Evolutionary conservation across 75 land plant species (phyloP), one percentile per base, ranked within the genome.

Genomic region (Pinus taeda): DNA sequence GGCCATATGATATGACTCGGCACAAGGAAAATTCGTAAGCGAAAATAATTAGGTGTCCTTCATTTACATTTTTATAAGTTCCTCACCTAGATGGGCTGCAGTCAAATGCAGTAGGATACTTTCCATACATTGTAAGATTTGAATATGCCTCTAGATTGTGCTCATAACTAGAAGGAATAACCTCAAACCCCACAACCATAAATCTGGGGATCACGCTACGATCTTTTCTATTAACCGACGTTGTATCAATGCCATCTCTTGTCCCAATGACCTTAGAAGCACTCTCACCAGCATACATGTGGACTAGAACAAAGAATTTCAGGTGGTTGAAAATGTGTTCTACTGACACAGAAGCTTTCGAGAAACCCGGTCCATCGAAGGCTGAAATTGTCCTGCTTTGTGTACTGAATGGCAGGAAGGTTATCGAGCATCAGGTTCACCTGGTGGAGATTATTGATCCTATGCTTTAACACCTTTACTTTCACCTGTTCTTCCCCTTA

Each of bases 121-220:
- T 84, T 84, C 73, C 82, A 74, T 87, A 82, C 79, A 81, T 84
- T 21, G 82, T 78, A 57, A 78, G 59, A 8, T 63, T 75, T 45
- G 67, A 56, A 13, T 60, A 67, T 13, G 79, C 74, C 4, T 58
- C 70, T 1, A 33, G 61, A 33, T 84, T 79, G 64, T 89, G 89
- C 2, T 33, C 1, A 1, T 33, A 33, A 1, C 2, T 33, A 0
- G 26, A 84, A 22, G 86, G 89, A 22, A 74, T 72, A 13, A 89
- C 90, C 84, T 87, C 91, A 77, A 87, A 89, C 3, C 91, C 91
- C 18, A 89, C 91, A 57, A 89, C 90, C 87, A 84, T 80, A 37
- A 66, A 85, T 5, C 86, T 81, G 22, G 79, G 60, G 2, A 15
- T 13, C 7, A 76, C 80, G 14, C 64, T 57, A 3, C 42, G 73